Conservation (phyloP, 345 rosid genomes). For the Pistacia atlantica region DNA sequence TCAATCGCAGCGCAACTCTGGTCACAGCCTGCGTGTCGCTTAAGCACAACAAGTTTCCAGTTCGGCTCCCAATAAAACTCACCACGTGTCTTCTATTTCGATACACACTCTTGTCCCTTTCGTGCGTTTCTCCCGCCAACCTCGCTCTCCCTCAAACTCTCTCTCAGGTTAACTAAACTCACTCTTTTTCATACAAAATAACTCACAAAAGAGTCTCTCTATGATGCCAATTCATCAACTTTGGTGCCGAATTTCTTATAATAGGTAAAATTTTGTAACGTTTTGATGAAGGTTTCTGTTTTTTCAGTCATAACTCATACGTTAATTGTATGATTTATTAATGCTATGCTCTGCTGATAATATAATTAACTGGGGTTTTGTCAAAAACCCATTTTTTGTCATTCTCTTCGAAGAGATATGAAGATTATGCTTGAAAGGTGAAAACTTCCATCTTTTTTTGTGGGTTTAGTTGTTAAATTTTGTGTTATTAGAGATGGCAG, state of each 20-base stretch:
- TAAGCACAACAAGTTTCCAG: background rate
- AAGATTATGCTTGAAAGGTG: slow-evolving; percentile 12
- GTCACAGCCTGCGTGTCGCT: slow-evolving; percentile 12
- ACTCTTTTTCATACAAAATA: slow-evolving; percentile 8
- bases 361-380: background rate
- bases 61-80: background rate
- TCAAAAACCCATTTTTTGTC: background rate
- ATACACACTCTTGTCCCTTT: background rate
- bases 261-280: slow-evolving; percentile 1
- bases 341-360: too few species aligned
- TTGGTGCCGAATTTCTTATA: slow-evolving; percentile 8
- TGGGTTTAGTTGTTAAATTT: slow-evolving; percentile 14
- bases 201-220: background rate
- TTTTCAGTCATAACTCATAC: background rate
- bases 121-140: slow-evolving; percentile 56
- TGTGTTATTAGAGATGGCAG: slow-evolving; percentile 35
- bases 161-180: background rate
- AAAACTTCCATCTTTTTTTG: background rate
- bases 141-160: slow-evolving; percentile 45
- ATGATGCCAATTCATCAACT: slow-evolving; percentile 10
- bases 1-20: background rate
- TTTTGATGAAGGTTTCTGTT: background rate
- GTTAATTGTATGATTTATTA: background rate
- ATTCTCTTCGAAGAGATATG: background rate
- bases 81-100: slow-evolving; percentile 27